A percentile compares a stretch with the other conserved stretches of the same genome.
These are phyloP conservation scores for Trichoderma gracile DNA, from an alignment of 2,329 filamentous ascomycete species.

Conservation along the genomic window DNA sequence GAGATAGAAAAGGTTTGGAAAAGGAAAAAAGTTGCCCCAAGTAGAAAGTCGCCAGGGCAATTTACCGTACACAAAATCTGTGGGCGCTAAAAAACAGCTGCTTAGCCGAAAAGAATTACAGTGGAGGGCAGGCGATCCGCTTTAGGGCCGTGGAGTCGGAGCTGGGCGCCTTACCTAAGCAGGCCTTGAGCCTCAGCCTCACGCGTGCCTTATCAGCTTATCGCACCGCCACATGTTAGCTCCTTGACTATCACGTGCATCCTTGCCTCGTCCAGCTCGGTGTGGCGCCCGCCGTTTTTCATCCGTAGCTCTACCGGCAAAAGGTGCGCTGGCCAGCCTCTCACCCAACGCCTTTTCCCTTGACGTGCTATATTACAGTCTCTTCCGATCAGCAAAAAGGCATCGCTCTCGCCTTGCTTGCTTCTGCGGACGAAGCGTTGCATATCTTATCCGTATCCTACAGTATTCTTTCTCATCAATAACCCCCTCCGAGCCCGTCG, in stretches of 20 bases:
- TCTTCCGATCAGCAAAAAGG: neutral
- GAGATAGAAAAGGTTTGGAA: slow-evolving; percentile 16
- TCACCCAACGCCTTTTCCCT: slow-evolving; percentile 20
- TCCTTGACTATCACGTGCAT: neutral
- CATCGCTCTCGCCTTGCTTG: neutral
- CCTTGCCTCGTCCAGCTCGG: neutral
- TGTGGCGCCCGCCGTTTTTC: slow-evolving; percentile 7
- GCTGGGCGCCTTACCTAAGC: too few species aligned
- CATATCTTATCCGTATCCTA: neutral
- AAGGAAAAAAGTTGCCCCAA: slow-evolving; percentile 35
- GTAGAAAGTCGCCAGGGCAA: slow-evolving; percentile 31
- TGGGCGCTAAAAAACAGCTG: slow-evolving; percentile 37
- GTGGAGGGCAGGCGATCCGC: slow-evolving; percentile 5
- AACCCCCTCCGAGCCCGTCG: neutral
- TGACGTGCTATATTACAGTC: slow-evolving; percentile 8
- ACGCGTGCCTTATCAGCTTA: neutral
- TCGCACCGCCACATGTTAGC: slow-evolving; percentile 16
- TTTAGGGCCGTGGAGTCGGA: slow-evolving; percentile 30
- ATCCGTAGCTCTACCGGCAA: slow-evolving; percentile 23
- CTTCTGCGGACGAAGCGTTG: neutral
- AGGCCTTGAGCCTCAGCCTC: slow-evolving; percentile 9
- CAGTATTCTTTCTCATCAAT: neutral
- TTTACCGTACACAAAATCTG: slow-evolving; percentile 35
- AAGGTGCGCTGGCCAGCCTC: slow-evolving; percentile 17
- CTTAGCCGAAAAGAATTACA: slow-evolving; percentile 32